phyloP scores from a whole-genome alignment of 2,329 filamentous ascomycete genomes.

The Colletotrichum sp. region DNA sequence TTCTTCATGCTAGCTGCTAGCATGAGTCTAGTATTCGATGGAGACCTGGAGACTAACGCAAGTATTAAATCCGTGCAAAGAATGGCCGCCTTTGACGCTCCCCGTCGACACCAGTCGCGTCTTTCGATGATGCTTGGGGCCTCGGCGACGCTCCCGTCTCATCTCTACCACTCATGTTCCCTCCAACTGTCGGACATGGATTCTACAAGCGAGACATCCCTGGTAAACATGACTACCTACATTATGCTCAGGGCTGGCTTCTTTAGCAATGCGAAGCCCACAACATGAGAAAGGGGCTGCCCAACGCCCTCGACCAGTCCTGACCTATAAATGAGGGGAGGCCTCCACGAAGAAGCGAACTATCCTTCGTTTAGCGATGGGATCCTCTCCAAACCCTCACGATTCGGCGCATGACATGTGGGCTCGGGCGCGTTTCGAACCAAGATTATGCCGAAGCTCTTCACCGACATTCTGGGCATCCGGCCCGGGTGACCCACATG shows the following conservation, averaged over 20 bases:
- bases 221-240: neutral
- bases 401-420: neutral
- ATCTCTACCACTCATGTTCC: neutral
- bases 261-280: neutral
- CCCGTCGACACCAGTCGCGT: neutral
- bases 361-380: neutral
- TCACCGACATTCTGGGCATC: neutral
- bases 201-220: neutral
- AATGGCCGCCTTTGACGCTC: neutral
- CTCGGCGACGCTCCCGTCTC: neutral
- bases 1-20: neutral
- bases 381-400: neutral
- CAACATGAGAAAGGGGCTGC: neutral
- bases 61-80: neutral
- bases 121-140: neutral
- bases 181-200: neutral
- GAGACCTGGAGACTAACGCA: neutral
- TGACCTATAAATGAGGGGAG: neutral
- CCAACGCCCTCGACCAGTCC: neutral
- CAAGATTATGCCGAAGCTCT: neutral
- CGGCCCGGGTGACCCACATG: neutral
- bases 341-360: neutral
- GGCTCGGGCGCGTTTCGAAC: neutral
- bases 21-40: neutral
- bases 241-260: neutral